Conservation (phyloP, 1,284 basidiomycete genomes). For the Pascua sp. region DNA sequence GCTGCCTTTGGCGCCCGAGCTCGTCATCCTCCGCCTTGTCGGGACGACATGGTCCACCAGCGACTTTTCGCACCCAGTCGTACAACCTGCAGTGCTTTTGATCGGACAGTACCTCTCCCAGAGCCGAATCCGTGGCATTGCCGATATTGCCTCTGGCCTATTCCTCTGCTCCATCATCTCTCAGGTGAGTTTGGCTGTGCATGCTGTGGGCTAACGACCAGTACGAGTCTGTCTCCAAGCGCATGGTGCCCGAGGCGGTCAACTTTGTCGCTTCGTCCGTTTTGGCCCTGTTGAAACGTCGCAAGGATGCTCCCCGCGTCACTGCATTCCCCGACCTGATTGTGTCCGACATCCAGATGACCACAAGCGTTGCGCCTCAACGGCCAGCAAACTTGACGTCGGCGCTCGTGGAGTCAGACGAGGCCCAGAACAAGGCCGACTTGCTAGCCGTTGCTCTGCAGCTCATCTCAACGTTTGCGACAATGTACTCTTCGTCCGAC, state of each 20-base stretch:
- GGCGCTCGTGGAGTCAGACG: slow-evolving; percentile 43
- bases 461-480: slow-evolving; percentile 64
- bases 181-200: slow-evolving; percentile 40
- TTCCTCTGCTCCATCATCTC: slow-evolving; percentile 80
- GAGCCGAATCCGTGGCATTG: slow-evolving; percentile 67
- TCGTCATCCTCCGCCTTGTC: slow-evolving; percentile 74
- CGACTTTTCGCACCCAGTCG: slow-evolving; percentile 86
- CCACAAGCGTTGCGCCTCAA: slow-evolving; percentile 20
- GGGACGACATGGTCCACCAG: slow-evolving; percentile 89
- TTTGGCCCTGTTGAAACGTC: slow-evolving; percentile 65
- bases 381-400: slow-evolving; percentile 28
- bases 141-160: slow-evolving; percentile 78
- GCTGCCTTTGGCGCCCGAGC: slow-evolving; percentile 81
- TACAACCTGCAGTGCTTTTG: slow-evolving; percentile 78
- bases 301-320: slow-evolving; percentile 52
- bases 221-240: slow-evolving; percentile 79
- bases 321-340: slow-evolving; percentile 37
- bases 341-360: slow-evolving; percentile 8
- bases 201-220: slow-evolving; percentile 49
- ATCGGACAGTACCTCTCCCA: slow-evolving; percentile 90
- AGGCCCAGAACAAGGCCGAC: slow-evolving; percentile 52
- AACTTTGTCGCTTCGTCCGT: slow-evolving; percentile 74
- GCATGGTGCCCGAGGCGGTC: slow-evolving; percentile 83
- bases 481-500: slow-evolving; percentile 70
- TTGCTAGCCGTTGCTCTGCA: slow-evolving; percentile 59